Percentiles rank a stretch among this genome's conserved stretches.
These are phyloP conservation scores for Diospyros kaki DNA, from an alignment of 148 eudicot species.

Conservation along the genomic window DNA sequence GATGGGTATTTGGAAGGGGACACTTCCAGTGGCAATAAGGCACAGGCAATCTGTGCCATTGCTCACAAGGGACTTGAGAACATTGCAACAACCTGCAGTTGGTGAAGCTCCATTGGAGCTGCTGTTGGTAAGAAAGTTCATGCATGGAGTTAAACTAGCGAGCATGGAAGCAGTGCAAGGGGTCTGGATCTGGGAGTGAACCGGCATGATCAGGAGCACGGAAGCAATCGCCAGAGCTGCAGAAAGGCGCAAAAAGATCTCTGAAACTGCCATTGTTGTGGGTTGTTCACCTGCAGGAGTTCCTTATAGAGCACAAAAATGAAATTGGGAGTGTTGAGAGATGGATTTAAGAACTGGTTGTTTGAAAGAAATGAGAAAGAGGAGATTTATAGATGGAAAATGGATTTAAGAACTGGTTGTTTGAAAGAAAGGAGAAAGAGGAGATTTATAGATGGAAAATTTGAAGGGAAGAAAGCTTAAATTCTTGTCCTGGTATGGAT, in stretches of 20 bases:
- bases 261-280: background rate
- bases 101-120: constrained; percentile 46
- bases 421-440: constrained; percentile 5
- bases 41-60: constrained; percentile 70
- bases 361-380: no score
- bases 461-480: constrained; percentile 7
- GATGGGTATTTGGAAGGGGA: constrained; percentile 62
- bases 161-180: constrained; percentile 68
- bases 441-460: constrained; percentile 34
- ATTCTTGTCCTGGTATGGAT: constrained; percentile 46
- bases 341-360: no score
- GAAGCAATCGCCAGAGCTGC: constrained; percentile 19
- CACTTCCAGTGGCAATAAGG: constrained; percentile 55
- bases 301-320: background rate
- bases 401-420: constrained; percentile 14
- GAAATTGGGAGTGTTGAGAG: background rate
- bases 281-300: background rate
- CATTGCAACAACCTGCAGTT: constrained; percentile 60
- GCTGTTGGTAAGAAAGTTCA: constrained; percentile 51
- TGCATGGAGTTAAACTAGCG: constrained; percentile 58
- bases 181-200: constrained; percentile 29
- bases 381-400: no score
- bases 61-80: constrained; percentile 46
- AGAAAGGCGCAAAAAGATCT: background rate
- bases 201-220: constrained; percentile 12